Percentiles rank a stretch among this genome's conserved stretches.
phyloP scores from a whole-genome alignment of 768 basidiomycete genomes.

The Collybia sp. region DNA sequence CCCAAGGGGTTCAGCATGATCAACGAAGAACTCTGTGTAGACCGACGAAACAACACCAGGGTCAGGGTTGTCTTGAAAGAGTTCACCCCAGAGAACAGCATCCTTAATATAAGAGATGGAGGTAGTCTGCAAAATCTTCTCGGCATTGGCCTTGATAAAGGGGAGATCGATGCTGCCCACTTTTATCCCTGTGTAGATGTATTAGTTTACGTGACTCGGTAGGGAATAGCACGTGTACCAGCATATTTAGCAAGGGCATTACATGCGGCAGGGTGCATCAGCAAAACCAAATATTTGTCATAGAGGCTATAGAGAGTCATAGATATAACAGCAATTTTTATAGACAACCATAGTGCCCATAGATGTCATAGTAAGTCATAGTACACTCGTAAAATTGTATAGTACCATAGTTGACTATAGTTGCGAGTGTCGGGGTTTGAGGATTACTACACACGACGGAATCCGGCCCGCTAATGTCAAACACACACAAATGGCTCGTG shows the following conservation, averaged over 20 bases:
- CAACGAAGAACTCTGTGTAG: slow-evolving; percentile 25
- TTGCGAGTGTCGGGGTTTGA: too few relatives aligned
- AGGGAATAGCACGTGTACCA: slow-evolving; percentile 9
- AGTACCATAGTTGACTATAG: too few relatives aligned
- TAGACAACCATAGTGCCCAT: too few relatives aligned
- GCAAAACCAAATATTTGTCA: too few relatives aligned
- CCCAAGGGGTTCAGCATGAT: slow-evolving; percentile 21
- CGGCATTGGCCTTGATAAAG: not conserved
- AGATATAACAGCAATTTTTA: too few relatives aligned
- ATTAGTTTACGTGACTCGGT: not conserved
- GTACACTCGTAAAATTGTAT: too few relatives aligned
- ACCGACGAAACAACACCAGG: slow-evolving; percentile 17
- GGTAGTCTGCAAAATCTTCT: slow-evolving; percentile 11
- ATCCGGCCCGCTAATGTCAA: too few relatives aligned
- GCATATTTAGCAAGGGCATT: slow-evolving; percentile 19
- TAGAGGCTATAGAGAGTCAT: too few relatives aligned
- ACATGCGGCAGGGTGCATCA: slow-evolving; percentile 23
- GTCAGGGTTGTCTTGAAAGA: slow-evolving; percentile 13
- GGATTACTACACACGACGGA: too few relatives aligned
- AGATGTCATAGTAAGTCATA: too few relatives aligned
- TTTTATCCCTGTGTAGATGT: not conserved
- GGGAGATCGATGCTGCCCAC: not conserved
- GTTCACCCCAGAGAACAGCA: slow-evolving; percentile 14
- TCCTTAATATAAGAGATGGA: slow-evolving; percentile 18
- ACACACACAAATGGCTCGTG: too few relatives aligned